Base-by-base conservation (phyloP, 78 protist species). In the Tieghemostelium lacteum region DNA sequence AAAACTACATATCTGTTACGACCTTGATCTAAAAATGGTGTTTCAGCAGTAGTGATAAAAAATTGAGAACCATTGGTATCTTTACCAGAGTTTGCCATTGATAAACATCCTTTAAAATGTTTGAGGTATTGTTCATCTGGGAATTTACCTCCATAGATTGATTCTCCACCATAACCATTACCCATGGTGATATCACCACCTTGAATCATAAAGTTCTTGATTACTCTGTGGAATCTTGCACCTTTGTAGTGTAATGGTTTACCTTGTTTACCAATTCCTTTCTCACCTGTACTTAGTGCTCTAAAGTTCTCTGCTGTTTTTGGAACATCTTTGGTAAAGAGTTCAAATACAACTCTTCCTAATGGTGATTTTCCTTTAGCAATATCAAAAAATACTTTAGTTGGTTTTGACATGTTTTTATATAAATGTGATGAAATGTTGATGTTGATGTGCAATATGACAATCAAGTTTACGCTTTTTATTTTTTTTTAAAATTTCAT, bases 11-110 rank as follows among this genome's bases (percentile, higher is more conserved):
- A 97, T 86, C 94, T 92, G n/a, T n/a, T n/a, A n/a, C n/a, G n/a
- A n/a, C n/a, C n/a, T 29, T 92, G 92, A 34, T 97, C 97, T 65
- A 96, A 93, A 87, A 85, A 92, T 40, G 93, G 75, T 3, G 96
- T 93, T 73, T 64, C 33, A 1, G 54, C 97, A 10, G 94, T 92
- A 62, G 95, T 80, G 42, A 97, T 73, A 78, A 97, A 97, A 86
- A 97, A 97, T 89, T 97, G 98, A 52, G 92, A 72, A 70, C 97
- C 97, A 92, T 97, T 97, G 7, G 96, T 94, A 93, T 98, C 73
- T 71, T 96, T 97, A 52, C 99, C 99, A 36, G 96, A 76, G 87
- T 98, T 98, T 37, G 99, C 99, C 99, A 98, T 98, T 49, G 98
- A 94, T 40, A 98, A 95, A 2, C 49, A 24, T n/a, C 98, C 98